phyloP scores from a whole-genome alignment of 2,329 filamentous ascomycete species.

The Botrytis tulipae region DNA sequence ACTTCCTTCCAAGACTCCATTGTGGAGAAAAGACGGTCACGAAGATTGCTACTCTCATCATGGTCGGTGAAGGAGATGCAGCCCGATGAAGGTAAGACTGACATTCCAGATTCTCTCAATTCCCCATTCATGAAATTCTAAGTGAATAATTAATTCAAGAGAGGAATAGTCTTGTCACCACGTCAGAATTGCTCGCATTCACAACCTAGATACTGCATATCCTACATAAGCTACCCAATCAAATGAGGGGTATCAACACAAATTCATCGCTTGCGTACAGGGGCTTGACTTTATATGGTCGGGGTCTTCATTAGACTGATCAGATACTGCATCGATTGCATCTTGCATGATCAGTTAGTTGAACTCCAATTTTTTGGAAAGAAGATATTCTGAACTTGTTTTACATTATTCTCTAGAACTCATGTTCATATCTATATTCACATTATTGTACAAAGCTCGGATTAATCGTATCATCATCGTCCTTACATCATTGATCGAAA shows the following conservation, averaged over 20 bases:
- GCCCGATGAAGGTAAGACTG: neutral
- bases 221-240: neutral
- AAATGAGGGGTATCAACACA: slow-evolving; percentile 8
- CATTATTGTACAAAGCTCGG: slow-evolving; percentile 4
- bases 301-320: neutral
- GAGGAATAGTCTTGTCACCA: slow-evolving; percentile 8
- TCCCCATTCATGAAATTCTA: neutral
- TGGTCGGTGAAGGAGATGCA: neutral
- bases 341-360: slow-evolving; percentile 10
- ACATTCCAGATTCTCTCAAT: neutral
- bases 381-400: neutral
- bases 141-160: neutral
- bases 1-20: neutral
- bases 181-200: slow-evolving; percentile 8
- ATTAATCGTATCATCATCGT: neutral
- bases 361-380: neutral
- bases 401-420: neutral
- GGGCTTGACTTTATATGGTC: neutral
- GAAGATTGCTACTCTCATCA: neutral
- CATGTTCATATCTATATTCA: neutral
- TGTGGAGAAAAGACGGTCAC: slow-evolving; percentile 6
- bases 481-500: neutral
- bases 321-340: slow-evolving; percentile 5
- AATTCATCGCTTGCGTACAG: neutral
- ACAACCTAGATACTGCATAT: neutral